A percentile compares a stretch with the other conserved stretches of the same genome.
Evolutionary conservation across 768 basidiomycete genomes (phyloP).

Genomic region (Saitozyma podzolica): DNA sequence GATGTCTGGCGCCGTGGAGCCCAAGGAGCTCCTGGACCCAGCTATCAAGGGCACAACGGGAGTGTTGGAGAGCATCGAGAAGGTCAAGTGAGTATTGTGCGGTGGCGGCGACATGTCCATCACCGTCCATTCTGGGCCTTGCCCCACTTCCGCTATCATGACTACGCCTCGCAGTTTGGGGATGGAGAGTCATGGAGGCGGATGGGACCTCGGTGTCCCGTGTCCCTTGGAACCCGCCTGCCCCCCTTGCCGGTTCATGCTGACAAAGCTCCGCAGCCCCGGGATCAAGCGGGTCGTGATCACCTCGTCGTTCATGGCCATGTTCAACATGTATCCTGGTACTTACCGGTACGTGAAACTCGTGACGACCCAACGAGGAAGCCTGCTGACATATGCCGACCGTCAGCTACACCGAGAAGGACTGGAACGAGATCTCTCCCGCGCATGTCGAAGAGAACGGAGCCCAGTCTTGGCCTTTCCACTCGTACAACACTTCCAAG

Average conservation of each 20-base stretch:
- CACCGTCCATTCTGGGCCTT: no score
- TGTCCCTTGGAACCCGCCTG: no score
- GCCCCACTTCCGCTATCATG: no score
- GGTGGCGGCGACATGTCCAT: no score
- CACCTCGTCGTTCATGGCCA: slow-evolving; percentile 57
- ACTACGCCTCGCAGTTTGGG: no score
- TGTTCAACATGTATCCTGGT: no score
- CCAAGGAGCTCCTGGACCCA: slow-evolving; percentile 63
- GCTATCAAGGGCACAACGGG: slow-evolving; percentile 71
- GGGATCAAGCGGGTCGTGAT: slow-evolving; percentile 68
- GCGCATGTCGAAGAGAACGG: slow-evolving; percentile 21
- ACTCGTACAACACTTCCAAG: slow-evolving; percentile 29
- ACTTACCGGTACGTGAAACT: no score
- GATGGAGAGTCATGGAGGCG: no score
- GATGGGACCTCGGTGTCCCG: no score
- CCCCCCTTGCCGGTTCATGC: no score
- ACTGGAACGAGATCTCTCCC: slow-evolving; percentile 32
- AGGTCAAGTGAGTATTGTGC: slow-evolving; percentile 57
- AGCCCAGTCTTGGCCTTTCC: neutral
- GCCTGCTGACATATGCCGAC: no score
- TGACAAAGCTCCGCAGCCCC: slow-evolving; percentile 38
- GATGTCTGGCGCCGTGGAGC: slow-evolving; percentile 30
- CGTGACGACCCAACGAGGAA: no score
- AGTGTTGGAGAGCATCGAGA: slow-evolving; percentile 63
- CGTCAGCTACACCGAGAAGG: slow-evolving; percentile 43